phyloP scores from a whole-genome alignment of 495 filamentous ascomycete genomes.

The Opeltia flavorubescens region DNA sequence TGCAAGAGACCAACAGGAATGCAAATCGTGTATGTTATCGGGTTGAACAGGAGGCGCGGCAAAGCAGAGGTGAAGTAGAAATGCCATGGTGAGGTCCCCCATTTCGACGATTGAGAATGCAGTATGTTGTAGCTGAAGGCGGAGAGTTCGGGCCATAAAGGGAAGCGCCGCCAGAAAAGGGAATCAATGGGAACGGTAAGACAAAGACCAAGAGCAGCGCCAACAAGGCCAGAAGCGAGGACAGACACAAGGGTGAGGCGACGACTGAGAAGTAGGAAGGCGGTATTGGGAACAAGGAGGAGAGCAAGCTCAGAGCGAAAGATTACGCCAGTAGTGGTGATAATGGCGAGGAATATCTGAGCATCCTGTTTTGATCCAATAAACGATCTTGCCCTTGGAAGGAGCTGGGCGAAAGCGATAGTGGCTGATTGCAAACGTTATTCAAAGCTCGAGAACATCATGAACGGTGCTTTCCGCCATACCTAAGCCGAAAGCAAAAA shows the following conservation, averaged over 20 bases:
- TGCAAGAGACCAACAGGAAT: conserved; percentile 51
- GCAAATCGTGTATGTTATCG: conserved; percentile 43
- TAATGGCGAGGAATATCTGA: conserved; percentile 47
- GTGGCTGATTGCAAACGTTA: conserved; percentile 37
- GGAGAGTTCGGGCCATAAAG: conserved; percentile 80
- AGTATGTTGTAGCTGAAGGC: conserved; percentile 89
- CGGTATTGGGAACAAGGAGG: conserved; percentile 46
- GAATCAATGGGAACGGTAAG: conserved; percentile 66
- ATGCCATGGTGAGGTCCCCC: conserved; percentile 74
- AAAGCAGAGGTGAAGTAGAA: conserved; percentile 77
- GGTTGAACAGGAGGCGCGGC: conserved; percentile 74
- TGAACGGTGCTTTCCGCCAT: conserved; percentile 15
- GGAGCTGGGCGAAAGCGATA: conserved; percentile 52
- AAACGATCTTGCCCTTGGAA: too few relatives aligned
- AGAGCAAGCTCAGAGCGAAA: conserved; percentile 87
- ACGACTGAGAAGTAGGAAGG: conserved; percentile 40
- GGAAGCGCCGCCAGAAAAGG: conserved; percentile 72
- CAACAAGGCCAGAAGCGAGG: conserved; percentile 51
- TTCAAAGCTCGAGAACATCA: not conserved
- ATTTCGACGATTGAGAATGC: conserved; percentile 50
- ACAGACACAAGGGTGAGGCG: conserved; percentile 34
- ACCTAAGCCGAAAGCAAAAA: conserved; percentile 85
- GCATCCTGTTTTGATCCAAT: too few relatives aligned
- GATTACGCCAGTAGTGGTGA: conserved; percentile 71
- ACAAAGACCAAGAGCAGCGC: conserved; percentile 45